Evolutionary conservation across 495 filamentous ascomycete genomes (phyloP).

Genomic region (Penicillium herquei): DNA sequence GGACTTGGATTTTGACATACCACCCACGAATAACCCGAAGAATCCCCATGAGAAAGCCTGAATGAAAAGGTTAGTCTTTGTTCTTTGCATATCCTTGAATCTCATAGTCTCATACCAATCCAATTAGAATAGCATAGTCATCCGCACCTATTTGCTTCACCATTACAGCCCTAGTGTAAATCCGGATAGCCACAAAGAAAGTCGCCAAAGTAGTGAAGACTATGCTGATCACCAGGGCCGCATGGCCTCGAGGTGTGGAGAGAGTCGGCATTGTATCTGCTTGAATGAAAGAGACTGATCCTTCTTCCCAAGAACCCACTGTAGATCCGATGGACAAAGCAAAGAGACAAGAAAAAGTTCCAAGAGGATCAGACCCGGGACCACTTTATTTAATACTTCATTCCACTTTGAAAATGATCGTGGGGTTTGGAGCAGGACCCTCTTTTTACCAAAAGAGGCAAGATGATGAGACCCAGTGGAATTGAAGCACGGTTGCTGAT

Average conservation of each 20-base stretch:
- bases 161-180: slow-evolving; percentile 53
- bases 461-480: neutral
- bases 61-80: neutral
- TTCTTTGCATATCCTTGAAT: neutral
- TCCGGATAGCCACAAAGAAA: slow-evolving; percentile 25
- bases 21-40: slow-evolving; percentile 33
- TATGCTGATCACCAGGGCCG: slow-evolving; percentile 29
- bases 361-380: slow-evolving; percentile 6
- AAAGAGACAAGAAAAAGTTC: neutral
- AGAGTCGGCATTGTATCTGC: slow-evolving; percentile 24
- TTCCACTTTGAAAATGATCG: slow-evolving; percentile 4
- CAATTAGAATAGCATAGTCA: slow-evolving; percentile 36
- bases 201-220: slow-evolving; percentile 35
- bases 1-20: slow-evolving; percentile 11
- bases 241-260: slow-evolving; percentile 28
- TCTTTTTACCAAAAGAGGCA: neutral
- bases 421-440: neutral
- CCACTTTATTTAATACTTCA: slow-evolving; percentile 12
- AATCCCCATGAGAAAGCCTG: slow-evolving; percentile 38
- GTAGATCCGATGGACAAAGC: neutral
- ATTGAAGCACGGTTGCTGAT: neutral
- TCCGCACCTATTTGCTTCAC: slow-evolving; percentile 60
- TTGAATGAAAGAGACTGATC: neutral
- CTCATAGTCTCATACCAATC: slow-evolving; percentile 21
- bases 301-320: neutral